Percentiles rank a stretch among this genome's conserved stretches.
Evolutionary conservation across 2,329 filamentous ascomycete genomes (phyloP).

Genomic region (Catunica adiposa): DNA sequence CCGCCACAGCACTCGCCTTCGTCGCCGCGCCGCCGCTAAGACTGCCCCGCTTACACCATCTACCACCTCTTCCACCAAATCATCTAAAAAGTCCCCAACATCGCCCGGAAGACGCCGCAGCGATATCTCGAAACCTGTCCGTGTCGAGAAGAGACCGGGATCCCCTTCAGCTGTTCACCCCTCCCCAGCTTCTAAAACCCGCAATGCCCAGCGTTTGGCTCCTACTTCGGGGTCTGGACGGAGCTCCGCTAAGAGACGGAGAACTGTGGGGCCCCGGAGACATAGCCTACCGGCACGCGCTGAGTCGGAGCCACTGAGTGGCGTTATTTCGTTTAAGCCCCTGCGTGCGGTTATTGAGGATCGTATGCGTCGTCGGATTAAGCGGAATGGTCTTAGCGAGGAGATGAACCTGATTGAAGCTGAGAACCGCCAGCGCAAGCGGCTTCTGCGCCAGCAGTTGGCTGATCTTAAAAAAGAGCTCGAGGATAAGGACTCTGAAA

Average conservation of each 20-base stretch:
- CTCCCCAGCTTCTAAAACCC: background rate
- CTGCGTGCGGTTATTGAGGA: slow-evolving; percentile 40
- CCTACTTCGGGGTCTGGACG: slow-evolving; percentile 6
- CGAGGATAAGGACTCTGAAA: slow-evolving; percentile 34
- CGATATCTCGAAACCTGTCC: background rate
- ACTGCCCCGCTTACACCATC: background rate
- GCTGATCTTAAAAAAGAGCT: slow-evolving; percentile 32
- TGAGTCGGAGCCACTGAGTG: slow-evolving; percentile 19
- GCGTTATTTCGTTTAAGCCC: slow-evolving; percentile 25
- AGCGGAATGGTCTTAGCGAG: slow-evolving; percentile 39
- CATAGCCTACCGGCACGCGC: background rate
- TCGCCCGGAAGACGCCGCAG: slow-evolving; percentile 2
- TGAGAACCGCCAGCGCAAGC: slow-evolving; percentile 28
- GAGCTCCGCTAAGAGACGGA: background rate
- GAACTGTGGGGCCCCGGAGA: background rate
- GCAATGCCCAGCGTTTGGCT: background rate
- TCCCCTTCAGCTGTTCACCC: background rate
- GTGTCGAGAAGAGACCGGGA: background rate
- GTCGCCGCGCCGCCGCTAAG: slow-evolving; percentile 7
- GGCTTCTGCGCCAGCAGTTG: slow-evolving; percentile 30
- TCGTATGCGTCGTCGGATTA: slow-evolving; percentile 38
- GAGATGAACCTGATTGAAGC: slow-evolving; percentile 37
- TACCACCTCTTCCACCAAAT: background rate
- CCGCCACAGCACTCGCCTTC: slow-evolving; percentile 11
- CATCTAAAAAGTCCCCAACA: background rate